A percentile compares a stretch with the other conserved stretches of the same genome.
Conservation (phyloP, 768 basidiomycete species). For the Mycena sanguinolenta region DNA sequence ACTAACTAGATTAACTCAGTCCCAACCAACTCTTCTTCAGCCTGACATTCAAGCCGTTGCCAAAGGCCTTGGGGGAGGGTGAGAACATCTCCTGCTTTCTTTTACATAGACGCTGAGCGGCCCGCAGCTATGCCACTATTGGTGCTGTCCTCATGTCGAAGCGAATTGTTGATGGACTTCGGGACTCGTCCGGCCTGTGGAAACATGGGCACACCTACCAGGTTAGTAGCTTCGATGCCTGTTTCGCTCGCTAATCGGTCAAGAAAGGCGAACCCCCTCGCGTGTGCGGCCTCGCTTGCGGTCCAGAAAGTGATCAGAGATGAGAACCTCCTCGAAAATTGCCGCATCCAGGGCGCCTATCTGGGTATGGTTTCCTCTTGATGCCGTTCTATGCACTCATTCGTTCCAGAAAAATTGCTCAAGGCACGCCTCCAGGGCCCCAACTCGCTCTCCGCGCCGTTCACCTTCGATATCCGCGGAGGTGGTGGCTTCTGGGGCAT, state of each 20-base stretch:
- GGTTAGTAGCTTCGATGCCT: conserved; percentile 49
- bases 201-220: conserved; percentile 92
- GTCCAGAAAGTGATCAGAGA: conserved; percentile 80
- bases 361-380: conserved; percentile 53
- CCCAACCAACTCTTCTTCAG: conserved; percentile 40
- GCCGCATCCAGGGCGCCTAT: conserved; percentile 70
- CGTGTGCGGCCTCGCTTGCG: conserved; percentile 84
- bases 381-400: conserved; percentile 6
- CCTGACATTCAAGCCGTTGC: conserved; percentile 93
- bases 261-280: conserved; percentile 79
- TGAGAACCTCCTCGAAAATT: conserved; percentile 79
- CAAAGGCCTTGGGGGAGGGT: conserved; percentile 93
- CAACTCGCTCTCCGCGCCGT: conserved; percentile 71
- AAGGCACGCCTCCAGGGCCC: conserved; percentile 65
- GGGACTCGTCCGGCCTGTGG: conserved; percentile 76
- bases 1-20: neutral
- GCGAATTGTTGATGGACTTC: conserved; percentile 77
- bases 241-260: neutral
- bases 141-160: conserved; percentile 86
- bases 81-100: conserved; percentile 35
- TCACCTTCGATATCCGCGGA: conserved; percentile 85
- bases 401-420: conserved; percentile 60
- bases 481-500: conserved; percentile 88
- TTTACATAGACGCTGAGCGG: neutral
- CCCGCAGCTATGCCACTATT: conserved; percentile 79